A percentile compares a stretch with the other conserved stretches of the same genome.
phyloP scores from a whole-genome alignment of 2,329 filamentous ascomycete genomes.

The Claviceps sp. region DNA sequence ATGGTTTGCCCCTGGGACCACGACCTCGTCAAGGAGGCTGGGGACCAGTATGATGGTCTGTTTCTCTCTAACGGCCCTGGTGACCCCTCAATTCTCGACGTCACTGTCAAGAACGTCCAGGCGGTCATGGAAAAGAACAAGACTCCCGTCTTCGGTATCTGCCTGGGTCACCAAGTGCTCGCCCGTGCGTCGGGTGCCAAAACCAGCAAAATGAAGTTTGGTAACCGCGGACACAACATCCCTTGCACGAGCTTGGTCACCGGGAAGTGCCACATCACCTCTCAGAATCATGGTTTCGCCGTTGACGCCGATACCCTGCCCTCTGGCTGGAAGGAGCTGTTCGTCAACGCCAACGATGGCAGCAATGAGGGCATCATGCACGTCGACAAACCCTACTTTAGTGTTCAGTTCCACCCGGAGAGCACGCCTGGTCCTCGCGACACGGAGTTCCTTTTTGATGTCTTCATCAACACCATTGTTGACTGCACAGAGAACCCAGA shows the following conservation, averaged over 20 bases:
- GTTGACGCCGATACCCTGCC: conserved; percentile 71
- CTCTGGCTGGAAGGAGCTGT: conserved; percentile 79
- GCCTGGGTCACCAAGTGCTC: conserved; percentile 88
- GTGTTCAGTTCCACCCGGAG: conserved; percentile 98
- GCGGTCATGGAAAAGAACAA: conserved; percentile 63
- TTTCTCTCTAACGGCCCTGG: conserved; percentile 98
- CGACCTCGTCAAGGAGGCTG: conserved; percentile 64
- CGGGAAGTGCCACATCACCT: conserved; percentile 96
- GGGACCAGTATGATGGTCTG: conserved; percentile 83
- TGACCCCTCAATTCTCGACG: conserved; percentile 75
- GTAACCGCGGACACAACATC: conserved; percentile 97
- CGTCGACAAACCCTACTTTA: conserved; percentile 77
- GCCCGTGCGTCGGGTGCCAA: conserved; percentile 77
- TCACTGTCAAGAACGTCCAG: conserved; percentile 68
- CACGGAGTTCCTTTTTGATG: conserved; percentile 93
- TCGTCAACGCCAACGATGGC: conserved; percentile 95
- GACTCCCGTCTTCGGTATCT: conserved; percentile 91
- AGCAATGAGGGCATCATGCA: conserved; percentile 98
- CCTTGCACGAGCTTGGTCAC: conserved; percentile 93
- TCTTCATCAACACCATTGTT: conserved; percentile 79
- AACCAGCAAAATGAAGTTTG: conserved; percentile 97
- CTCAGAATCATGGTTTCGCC: conserved; percentile 94
- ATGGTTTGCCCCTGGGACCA: conserved; percentile 94
- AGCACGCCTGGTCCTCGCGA: conserved; percentile 90
- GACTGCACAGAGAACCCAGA: conserved; percentile 54